Conservation (phyloP, 2,329 filamentous ascomycete genomes). For the Dothidotthia symphoricarpi region DNA sequence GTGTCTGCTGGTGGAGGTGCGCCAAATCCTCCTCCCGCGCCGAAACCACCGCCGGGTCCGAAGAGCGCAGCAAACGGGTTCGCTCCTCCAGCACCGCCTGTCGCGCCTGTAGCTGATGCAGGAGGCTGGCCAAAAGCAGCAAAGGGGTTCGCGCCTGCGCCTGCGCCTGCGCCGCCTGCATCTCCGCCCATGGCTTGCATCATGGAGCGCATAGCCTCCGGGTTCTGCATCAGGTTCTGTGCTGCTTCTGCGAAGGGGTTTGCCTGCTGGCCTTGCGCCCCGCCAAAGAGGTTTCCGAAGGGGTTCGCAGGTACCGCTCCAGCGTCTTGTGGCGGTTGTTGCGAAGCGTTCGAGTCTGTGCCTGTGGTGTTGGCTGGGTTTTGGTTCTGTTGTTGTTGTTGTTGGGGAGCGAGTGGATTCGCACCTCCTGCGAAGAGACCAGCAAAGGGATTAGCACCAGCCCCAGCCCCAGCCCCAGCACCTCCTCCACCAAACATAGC, state of each 20-base stretch:
- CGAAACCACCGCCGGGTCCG: constrained; percentile 46
- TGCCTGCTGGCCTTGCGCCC: constrained; percentile 32
- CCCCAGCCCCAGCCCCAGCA: constrained; percentile 28
- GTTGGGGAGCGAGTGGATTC: constrained; percentile 38
- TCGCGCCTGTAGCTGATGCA: constrained; percentile 22
- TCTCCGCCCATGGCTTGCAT: constrained; percentile 56
- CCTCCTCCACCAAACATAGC: constrained; percentile 42
- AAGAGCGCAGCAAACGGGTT: constrained; percentile 47
- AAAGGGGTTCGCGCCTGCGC: constrained; percentile 38
- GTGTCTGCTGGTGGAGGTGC: constrained; percentile 67
- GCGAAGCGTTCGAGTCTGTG: constrained; percentile 17
- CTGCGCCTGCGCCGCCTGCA: constrained; percentile 44
- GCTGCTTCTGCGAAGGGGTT: constrained; percentile 53
- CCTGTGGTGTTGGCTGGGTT: constrained; percentile 27
- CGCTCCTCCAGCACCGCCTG: constrained; percentile 21
- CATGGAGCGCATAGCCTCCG: constrained; percentile 54
- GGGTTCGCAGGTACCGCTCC: constrained; percentile 31
- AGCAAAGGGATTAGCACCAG: constrained; percentile 59
- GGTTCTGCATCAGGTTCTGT: constrained; percentile 56
- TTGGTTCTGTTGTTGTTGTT: constrained; percentile 19
- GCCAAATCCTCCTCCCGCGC: constrained; percentile 36
- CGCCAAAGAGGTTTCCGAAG: constrained; percentile 55
- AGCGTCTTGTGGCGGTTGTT: constrained; percentile 21
- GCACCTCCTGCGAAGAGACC: constrained; percentile 51
- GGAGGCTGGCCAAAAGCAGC: constrained; percentile 50